Evolutionary conservation across 768 basidiomycete genomes (phyloP), one percentile per base, ranked within the genome.

Genomic region (Daedalea quercina): DNA sequence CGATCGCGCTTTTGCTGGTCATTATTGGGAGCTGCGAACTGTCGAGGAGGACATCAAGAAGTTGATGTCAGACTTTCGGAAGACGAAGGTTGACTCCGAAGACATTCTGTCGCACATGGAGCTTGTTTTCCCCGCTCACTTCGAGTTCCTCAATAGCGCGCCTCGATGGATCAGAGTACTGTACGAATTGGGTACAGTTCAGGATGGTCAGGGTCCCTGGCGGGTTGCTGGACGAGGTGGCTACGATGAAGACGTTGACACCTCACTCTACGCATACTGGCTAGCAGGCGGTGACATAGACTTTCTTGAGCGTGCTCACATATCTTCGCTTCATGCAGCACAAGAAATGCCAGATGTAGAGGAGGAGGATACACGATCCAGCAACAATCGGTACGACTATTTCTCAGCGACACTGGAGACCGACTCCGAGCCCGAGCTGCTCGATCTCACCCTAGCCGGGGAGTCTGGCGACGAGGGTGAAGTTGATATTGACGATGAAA

Each of bases 31-130:
- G 71, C 66, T 50, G 57, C 62, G 79, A 63, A 28, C 48, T 0
- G 63, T 76, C 2, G 73, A 84, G 57, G 64, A 69, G 20, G 67
- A 76, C 9, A 76, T 88, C 55, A 66, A 62, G 15, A 34, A 63
- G 0, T 59, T 83, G 28, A 77, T 86, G 73, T 62, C 69, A 8
- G 41, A 42, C 44, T 45, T 15, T 17, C 17, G n/a, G 24, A 24
- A n/a, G 6, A 15, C 44, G 7, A 22, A 24, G 17, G 13, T 24
- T 23, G 22, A 23, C n/a, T 45, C 24, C 9, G 44, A 25, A 3
- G 44, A 45, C 22, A 45, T 45, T 4, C 6, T 15, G 15, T 15
- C 13, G 6, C 24, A 20, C 25, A 15, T 45, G 7, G 9, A 45
- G 13, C 13, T 22, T 26, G n/a, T 8, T 23, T 45, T 11, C 25